Evolutionary conservation across 108 stramenopile species (phyloP), one percentile per base, ranked within the genome.

Genomic region (Cafeteria roenbergensis): DNA sequence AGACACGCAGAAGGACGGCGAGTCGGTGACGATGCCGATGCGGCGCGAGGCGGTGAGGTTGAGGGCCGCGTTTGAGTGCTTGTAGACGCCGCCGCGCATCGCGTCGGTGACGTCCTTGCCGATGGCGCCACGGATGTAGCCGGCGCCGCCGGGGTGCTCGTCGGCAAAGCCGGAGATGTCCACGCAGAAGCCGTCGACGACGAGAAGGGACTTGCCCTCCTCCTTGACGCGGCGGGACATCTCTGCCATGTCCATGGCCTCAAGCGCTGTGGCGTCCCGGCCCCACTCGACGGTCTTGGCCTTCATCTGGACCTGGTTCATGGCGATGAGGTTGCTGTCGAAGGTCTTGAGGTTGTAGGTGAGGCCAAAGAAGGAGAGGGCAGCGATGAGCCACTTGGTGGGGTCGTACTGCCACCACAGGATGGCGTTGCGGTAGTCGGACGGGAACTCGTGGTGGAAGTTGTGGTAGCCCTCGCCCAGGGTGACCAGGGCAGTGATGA

Each of bases 371-470:
- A 71, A 53, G 12, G 89, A 88, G 51, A 85, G 68, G 42, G 69
- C 50, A 69, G 94, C 93, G 71, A 99, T 95, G 80, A 94, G 79
- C 50, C 94, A 64, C 72, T 95, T 94, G 62, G 87, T 87, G 8
- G 97, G 97, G 71, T 99, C 95, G 86, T 92, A 99, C 78, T 99
- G 97, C 57, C 74, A 69, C 1, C 86, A 86, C 53, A 94, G 75
- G 51, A 94, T 94, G 64, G 87, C 94, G 81, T 99, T 94, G 33
- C 86, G 85, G 73, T 99, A 99, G 73, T 96, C 95, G 79, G 87
- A 95, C 60, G 97, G 97, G 76, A 95, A 96, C 72, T 94, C 93
- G 89, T 99, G 97, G 74, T 99, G 97, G 94, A 94, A 99, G 88
- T 99, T 99, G 84, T 99, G 97, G 94, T 94, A 99, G 73, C 97